A percentile compares a stretch with the other conserved stretches of the same genome.
These are phyloP conservation scores for Abelmoschus esculentus DNA, from an alignment of 345 rosid genomes.

Conservation along the genomic window DNA sequence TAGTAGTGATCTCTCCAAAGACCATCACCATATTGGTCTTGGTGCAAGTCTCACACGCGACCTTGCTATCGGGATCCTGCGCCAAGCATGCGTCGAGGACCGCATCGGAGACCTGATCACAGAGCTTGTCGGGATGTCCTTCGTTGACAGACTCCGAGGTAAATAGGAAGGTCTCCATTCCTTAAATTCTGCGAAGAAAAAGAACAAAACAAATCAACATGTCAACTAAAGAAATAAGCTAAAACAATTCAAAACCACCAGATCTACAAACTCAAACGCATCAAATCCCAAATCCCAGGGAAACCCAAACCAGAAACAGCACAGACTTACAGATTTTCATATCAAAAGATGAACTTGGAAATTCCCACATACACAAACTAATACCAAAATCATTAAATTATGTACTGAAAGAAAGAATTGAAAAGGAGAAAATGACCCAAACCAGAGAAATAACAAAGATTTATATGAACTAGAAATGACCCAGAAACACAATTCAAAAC, in stretches of 20 bases:
- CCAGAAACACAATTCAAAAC: neutral
- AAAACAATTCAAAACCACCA: neutral
- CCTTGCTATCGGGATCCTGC: neutral
- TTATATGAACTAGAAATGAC: neutral
- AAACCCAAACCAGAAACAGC: neutral
- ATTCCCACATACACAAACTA: neutral
- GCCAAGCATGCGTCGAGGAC: neutral
- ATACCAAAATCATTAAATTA: neutral
- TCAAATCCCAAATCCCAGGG: no score
- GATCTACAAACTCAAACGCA: neutral
- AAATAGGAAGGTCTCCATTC: slow-evolving; percentile 62
- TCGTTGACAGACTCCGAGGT: slow-evolving; percentile 72
- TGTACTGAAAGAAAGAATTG: no score
- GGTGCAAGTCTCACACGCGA: neutral
- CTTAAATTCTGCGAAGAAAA: neutral
- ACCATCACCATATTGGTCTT: neutral
- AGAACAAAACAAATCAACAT: neutral
- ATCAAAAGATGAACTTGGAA: neutral
- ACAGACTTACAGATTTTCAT: neutral
- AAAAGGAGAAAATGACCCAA: no score
- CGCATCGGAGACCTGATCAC: slow-evolving; percentile 52
- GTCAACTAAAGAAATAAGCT: neutral
- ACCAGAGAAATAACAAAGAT: no score
- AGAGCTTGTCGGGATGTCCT: slow-evolving; percentile 80
- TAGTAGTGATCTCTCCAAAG: neutral